Percentiles rank a stretch among this genome's conserved stretches.
phyloP scores from a whole-genome alignment of 768 basidiomycete genomes.

The Podaxis sp. region DNA sequence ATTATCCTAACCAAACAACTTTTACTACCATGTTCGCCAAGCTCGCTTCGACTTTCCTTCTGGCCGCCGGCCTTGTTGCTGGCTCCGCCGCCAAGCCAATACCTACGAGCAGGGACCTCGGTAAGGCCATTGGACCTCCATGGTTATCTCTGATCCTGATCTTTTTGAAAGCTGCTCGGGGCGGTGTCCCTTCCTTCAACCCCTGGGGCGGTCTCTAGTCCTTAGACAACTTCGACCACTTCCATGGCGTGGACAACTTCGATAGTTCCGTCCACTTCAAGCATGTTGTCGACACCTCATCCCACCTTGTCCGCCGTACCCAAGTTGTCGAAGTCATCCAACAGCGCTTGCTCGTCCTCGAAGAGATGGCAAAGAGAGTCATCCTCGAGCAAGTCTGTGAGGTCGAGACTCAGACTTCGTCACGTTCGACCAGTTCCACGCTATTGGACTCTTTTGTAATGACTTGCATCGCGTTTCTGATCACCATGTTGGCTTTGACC shows the following conservation, averaged over 20 bases:
- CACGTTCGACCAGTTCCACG: constrained; percentile 29
- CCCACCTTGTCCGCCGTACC: constrained; percentile 25
- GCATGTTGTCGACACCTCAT: constrained; percentile 24
- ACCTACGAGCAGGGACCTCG: constrained; percentile 4
- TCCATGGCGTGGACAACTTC: constrained; percentile 31
- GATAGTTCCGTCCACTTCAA: constrained; percentile 23
- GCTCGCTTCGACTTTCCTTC: background rate
- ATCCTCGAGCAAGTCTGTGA: constrained; percentile 27
- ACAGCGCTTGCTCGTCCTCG: constrained; percentile 37
- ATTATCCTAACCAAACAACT: background rate
- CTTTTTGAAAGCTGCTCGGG: background rate
- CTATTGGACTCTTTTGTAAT: constrained; percentile 23
- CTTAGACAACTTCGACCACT: constrained; percentile 28
- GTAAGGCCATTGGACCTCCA: constrained; percentile 26
- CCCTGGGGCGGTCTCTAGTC: constrained; percentile 29
- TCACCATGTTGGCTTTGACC: constrained; percentile 27
- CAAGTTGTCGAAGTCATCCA: constrained; percentile 27
- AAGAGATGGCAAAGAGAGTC: constrained; percentile 31
- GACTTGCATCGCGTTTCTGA: constrained; percentile 25
- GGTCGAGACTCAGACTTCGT: constrained; percentile 31
- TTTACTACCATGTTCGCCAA: constrained; percentile 4
- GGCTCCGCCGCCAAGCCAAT: background rate
- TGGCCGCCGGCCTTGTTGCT: background rate
- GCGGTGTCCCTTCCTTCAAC: constrained; percentile 23
- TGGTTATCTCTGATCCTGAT: constrained; percentile 12